Percentiles rank a stretch among this genome's conserved stretches.
phyloP scores from a whole-genome alignment of 2,329 filamentous ascomycete species.

The Teratosphaeria destructans region DNA sequence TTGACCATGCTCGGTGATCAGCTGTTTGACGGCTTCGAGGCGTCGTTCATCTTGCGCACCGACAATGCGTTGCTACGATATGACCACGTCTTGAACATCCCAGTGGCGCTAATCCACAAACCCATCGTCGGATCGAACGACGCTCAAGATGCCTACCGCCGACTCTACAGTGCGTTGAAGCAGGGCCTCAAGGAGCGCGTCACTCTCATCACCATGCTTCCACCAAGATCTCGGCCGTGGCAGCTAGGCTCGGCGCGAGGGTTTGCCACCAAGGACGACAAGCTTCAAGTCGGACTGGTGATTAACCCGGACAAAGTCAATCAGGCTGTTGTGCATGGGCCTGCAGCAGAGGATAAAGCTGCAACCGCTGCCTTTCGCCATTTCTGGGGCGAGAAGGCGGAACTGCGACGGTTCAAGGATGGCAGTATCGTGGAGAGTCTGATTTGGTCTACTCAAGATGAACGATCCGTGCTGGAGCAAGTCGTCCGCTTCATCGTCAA shows the following conservation, averaged over 20 bases:
- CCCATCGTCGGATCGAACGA: neutral
- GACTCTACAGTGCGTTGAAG: constrained; percentile 54
- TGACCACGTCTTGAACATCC: constrained; percentile 41
- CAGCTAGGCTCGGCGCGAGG: constrained; percentile 22
- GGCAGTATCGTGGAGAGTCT: constrained; percentile 88
- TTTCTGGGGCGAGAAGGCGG: constrained; percentile 92
- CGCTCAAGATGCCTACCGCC: constrained; percentile 18
- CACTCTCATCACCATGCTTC: constrained; percentile 47
- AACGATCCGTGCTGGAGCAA: constrained; percentile 61
- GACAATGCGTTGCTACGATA: constrained; percentile 43
- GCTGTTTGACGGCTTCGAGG: constrained; percentile 68
- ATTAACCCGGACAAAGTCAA: constrained; percentile 63
- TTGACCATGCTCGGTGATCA: constrained; percentile 65
- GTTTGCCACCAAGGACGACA: constrained; percentile 17
- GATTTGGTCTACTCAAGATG: constrained; percentile 62
- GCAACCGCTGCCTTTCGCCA: constrained; percentile 71
- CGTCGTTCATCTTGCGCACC: constrained; percentile 62
- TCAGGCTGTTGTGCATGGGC: constrained; percentile 78
- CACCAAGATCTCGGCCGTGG: constrained; percentile 24
- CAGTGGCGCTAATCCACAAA: neutral
- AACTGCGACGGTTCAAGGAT: constrained; percentile 88
- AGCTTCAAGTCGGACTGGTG: constrained; percentile 55
- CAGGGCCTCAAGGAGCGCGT: constrained; percentile 68
- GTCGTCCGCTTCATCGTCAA: constrained; percentile 63
- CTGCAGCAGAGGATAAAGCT: constrained; percentile 72